A percentile compares a stretch with the other conserved stretches of the same genome.
Conservation (phyloP, 1,284 basidiomycete species). For the Trichosporon sp. region DNA sequence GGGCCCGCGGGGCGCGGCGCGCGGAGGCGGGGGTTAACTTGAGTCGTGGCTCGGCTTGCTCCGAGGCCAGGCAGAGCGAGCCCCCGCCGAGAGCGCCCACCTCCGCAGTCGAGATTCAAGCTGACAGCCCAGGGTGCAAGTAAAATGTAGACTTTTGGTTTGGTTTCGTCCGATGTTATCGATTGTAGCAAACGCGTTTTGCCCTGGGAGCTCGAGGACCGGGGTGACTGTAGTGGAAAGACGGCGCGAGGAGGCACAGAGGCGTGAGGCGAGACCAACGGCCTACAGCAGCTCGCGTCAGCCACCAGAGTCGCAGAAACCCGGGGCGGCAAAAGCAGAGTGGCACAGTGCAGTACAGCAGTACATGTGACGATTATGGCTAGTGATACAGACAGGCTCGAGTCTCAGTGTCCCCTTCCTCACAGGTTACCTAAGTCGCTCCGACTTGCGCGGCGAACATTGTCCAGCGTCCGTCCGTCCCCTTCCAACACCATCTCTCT, state of each 20-base stretch:
- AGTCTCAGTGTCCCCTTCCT: too few relatives aligned
- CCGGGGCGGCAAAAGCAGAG: too few relatives aligned
- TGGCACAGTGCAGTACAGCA: not conserved
- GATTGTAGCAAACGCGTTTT: not conserved
- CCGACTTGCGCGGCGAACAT: not conserved
- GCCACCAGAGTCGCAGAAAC: too few relatives aligned
- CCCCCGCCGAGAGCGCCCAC: not conserved
- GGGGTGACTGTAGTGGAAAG: too few relatives aligned
- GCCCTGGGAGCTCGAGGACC: too few relatives aligned
- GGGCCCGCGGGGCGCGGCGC: not conserved
- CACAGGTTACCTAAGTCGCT: too few relatives aligned
- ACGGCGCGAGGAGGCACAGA: too few relatives aligned
- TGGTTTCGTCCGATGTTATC: not conserved
- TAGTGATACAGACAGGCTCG: not conserved
- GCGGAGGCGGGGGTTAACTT: too few relatives aligned
- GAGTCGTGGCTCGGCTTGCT: too few relatives aligned
- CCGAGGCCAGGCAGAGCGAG: too few relatives aligned
- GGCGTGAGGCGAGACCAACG: not conserved
- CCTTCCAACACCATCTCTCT: not conserved
- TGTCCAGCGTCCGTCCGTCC: not conserved
- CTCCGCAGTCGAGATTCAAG: not conserved
- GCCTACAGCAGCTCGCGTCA: too few relatives aligned
- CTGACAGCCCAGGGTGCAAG: constrained; percentile 6
- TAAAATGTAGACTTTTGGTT: not conserved
- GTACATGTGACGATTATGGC: not conserved